Evolutionary conservation across 2,329 filamentous ascomycete species (phyloP), one percentile per base, ranked within the genome.

Genomic region (Fusarium dimerum): DNA sequence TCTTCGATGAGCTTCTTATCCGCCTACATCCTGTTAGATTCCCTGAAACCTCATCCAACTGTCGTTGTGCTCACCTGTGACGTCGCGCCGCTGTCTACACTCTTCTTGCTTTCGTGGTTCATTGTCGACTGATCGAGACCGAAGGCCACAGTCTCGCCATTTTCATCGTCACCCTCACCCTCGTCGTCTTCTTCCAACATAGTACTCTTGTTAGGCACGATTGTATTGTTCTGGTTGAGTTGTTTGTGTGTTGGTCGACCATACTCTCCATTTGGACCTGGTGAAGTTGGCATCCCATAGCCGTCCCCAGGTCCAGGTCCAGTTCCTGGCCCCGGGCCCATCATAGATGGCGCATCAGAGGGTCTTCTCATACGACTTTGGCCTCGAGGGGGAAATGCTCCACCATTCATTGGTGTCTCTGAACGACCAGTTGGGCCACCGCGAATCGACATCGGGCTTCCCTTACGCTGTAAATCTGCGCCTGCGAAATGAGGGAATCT

Each of bases 181-280:
- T 90, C 90, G 62, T 96, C 92, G 60, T 96, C 92, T 68, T 97
- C 94, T 71, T 99, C 94, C 2, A 97, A 85, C 87, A 97, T 92
- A 1, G 90, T 97, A 66, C 93, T 96, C 75, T 97, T 99, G 69
- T 97, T 97, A 1, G 94, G 94, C 32, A 97, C 89, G 65, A 97
- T 96, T 0, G 92, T 97, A 68, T 96, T 97, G 68, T 89, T 93
- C 68, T 96, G 92, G 44, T 73, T 74, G 60, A 96, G 92, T 38
- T 92, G 92, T 68, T 95, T 96, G 15, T 90, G 88, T 60, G 90
- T 83, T 5, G 92, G 92, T 43, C 90, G 82, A 40, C 88, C 87
- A 59, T 85, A 88, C 47, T 88, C 85, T 63, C 85, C 84, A 43
- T 80, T 80, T 7, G 77, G 77, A 47, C 80, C 78, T 8, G 84